Conservation (phyloP, 2,329 filamentous ascomycete genomes). For the Fusarium sp. region DNA sequence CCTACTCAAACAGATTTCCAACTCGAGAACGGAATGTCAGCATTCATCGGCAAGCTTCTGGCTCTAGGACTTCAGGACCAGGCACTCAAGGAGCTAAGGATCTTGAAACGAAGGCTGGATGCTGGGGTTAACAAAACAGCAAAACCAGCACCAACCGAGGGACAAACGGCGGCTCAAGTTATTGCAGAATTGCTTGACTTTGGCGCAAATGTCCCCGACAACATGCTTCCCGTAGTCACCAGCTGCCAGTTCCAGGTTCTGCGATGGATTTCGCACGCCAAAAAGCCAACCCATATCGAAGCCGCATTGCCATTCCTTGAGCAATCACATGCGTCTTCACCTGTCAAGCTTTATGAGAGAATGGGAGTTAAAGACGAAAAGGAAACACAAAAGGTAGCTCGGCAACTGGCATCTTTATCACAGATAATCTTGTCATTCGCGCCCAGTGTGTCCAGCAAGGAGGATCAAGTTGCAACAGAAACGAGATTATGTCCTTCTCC, state of each 20-base stretch:
- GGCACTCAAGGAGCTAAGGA: conserved; percentile 74
- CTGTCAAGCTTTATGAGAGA: conserved; percentile 65
- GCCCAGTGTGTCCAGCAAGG: conserved; percentile 72
- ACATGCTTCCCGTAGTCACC: conserved; percentile 66
- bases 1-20: conserved; percentile 71
- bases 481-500: conserved; percentile 67
- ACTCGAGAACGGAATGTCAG: conserved; percentile 78
- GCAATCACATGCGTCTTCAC: conserved; percentile 65
- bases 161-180: conserved; percentile 46
- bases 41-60: conserved; percentile 74
- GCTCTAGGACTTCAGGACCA: conserved; percentile 72
- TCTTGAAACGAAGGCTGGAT: conserved; percentile 73
- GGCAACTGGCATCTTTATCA: conserved; percentile 74
- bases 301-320: conserved; percentile 65
- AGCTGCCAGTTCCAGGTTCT: conserved; percentile 73
- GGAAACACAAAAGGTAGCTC: conserved; percentile 67
- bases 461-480: conserved; percentile 68
- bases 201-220: conserved; percentile 55
- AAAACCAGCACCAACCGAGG: conserved; percentile 46
- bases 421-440: conserved; percentile 73
- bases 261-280: conserved; percentile 69
- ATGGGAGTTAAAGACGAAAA: conserved; percentile 57
- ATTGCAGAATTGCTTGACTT: conserved; percentile 73
- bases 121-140: conserved; percentile 48
- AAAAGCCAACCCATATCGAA: conserved; percentile 70